Evolutionary conservation across 2,329 filamentous ascomycete species (phyloP).

Genomic region (Xylariomycetidae sp.): DNA sequence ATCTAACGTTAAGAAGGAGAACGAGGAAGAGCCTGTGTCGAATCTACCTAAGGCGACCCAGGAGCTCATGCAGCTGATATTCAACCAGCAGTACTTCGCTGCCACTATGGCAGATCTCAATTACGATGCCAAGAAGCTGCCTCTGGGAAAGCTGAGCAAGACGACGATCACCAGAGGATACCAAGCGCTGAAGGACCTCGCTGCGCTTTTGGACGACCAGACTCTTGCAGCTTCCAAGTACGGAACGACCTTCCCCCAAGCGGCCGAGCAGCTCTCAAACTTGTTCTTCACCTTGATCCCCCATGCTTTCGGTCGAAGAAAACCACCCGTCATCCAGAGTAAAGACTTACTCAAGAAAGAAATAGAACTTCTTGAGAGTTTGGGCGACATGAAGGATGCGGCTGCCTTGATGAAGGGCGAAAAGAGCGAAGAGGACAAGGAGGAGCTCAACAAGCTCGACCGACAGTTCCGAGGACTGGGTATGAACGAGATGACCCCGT

Average conservation of each 20-base stretch:
- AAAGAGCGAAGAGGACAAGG: conserved; percentile 38
- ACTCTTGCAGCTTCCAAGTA: conserved; percentile 39
- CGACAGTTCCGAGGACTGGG: conserved; percentile 65
- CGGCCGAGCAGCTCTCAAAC: conserved; percentile 64
- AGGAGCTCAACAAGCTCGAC: conserved; percentile 60
- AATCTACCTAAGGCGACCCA: conserved; percentile 44
- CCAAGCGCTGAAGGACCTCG: conserved; percentile 68
- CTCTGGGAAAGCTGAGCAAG: conserved; percentile 79
- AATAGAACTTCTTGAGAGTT: conserved; percentile 70
- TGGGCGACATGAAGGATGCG: conserved; percentile 81
- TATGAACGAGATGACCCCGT: conserved; percentile 69
- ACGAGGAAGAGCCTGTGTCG: conserved; percentile 18
- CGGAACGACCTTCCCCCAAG: conserved; percentile 28
- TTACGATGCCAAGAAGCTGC: conserved; percentile 71
- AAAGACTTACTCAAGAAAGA: conserved; percentile 61
- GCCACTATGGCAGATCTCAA: conserved; percentile 60
- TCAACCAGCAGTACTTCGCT: conserved; percentile 69
- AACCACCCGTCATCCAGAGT: conserved; percentile 61
- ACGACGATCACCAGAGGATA: conserved; percentile 70
- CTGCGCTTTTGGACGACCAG: conserved; percentile 55
- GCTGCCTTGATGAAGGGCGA: conserved; percentile 69
- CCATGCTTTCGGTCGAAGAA: conserved; percentile 64
- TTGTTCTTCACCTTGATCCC: conserved; percentile 77
- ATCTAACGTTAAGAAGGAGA: conserved; percentile 17
- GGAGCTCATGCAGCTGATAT: conserved; percentile 72